Conservation (phyloP, 257 asterid genomes). For the Solanum phureja region DNA sequence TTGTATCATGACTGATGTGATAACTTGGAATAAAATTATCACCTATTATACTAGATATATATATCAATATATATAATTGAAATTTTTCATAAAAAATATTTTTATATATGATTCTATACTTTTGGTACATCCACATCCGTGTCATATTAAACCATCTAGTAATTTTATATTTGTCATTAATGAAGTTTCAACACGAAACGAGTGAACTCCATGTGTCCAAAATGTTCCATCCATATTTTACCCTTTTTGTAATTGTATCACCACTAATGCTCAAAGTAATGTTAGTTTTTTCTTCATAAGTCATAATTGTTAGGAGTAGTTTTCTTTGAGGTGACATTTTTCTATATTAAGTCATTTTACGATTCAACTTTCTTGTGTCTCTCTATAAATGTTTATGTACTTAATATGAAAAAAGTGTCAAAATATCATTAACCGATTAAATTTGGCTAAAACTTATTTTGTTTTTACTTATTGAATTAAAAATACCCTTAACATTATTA, state of each 20-base stretch:
- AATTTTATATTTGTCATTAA: not conserved
- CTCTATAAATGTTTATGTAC: not conserved
- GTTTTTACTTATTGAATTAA: no score
- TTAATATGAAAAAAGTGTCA: no score
- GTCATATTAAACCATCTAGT: not conserved
- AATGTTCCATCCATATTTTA: not conserved
- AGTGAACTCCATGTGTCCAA: not conserved
- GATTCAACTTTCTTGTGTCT: not conserved
- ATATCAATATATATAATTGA: not conserved
- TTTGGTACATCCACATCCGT: not conserved
- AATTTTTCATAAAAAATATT: not conserved
- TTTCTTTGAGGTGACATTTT: not conserved
- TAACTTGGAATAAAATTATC: not conserved
- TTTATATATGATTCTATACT: not conserved
- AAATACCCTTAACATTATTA: no score
- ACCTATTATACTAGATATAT: no score
- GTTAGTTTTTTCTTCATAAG: not conserved
- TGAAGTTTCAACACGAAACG: rapidly evolving
- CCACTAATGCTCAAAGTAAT: not conserved
- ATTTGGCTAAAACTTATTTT: not conserved
- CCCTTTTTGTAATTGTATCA: not conserved
- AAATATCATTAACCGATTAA: no score
- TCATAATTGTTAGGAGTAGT: not conserved
- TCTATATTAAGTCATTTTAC: not conserved
- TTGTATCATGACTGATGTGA: not conserved